Base-by-base conservation (phyloP, 352 stramenopile genomes). In the Chrysophaeum taylorii region DNA sequence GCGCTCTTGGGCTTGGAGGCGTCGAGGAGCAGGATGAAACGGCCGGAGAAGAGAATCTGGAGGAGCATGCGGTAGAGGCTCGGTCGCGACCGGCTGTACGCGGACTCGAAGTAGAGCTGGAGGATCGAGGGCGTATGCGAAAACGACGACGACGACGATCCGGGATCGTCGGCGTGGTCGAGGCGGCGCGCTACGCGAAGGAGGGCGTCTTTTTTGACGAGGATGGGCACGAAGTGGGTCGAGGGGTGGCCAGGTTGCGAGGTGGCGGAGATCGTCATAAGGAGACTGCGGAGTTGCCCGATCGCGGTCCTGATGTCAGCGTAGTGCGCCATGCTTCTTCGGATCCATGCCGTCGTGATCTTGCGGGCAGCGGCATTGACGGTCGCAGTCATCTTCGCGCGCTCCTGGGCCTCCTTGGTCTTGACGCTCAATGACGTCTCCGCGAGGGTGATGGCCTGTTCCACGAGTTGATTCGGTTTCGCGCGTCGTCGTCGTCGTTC, bases 21-120 rank as follows among this genome's bases (percentile, higher is more conserved):
- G 57, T 66, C 57, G 57, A 66, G 4, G 33, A 66, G 36, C 14
- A 66, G 14, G 33, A 66, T 2, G 33, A 66, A 25, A 2, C 57
- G 57, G 2, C n/a, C 21, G 5, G 31, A 27, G 57, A 7, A 45
- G 33, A 66, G 57, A 36, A 18, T 14, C n/a, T 66, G 57, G 2
- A 66, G 2, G 2, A 66, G 18, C 9, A 66, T 27, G 33, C 27
- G 31, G 36, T 66, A 66, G 1, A 27, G 9, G 36, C 18, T 9
- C 36, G 29, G 14, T 14, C 27, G 18, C 16, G 27, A 43, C 1
- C 36, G 31, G 33, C 14, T 18, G 57, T 48, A 66, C 12, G 33
- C 31, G 12, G 57, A 4, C 57, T 66, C 57, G 57, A 66, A 25
- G 57, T 66, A 66, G 35, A 21, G 35, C 36, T 42, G 2, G 9